Evolutionary conservation across 805 yeast species (phyloP).

Genomic region (Danielia oregonensis): DNA sequence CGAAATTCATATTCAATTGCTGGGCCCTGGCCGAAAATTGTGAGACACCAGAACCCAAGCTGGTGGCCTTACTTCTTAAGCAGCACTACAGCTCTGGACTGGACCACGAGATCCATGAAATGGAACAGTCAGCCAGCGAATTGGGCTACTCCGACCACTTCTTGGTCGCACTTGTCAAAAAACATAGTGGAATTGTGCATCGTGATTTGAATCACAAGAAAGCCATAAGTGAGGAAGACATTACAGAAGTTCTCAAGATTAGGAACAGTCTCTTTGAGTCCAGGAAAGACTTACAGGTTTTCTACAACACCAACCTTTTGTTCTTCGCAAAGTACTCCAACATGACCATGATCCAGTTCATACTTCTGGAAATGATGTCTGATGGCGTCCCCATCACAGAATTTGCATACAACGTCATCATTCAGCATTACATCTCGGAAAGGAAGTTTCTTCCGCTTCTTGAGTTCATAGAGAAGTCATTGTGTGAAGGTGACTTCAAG

Average conservation of each 20-base stretch:
- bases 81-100: slow-evolving; percentile 30
- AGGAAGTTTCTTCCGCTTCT: slow-evolving; percentile 27
- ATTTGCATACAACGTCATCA: slow-evolving; percentile 21
- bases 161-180: slow-evolving; percentile 20
- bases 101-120: slow-evolving; percentile 19
- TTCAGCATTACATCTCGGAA: slow-evolving; percentile 22
- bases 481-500: slow-evolving; percentile 18
- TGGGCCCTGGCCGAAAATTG: slow-evolving; percentile 26
- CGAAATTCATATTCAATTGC: slow-evolving; percentile 16
- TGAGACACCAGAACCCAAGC: slow-evolving; percentile 23
- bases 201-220: slow-evolving; percentile 27
- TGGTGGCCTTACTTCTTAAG: slow-evolving; percentile 23
- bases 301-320: slow-evolving; percentile 24
- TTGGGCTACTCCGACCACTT: slow-evolving; percentile 20
- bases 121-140: slow-evolving; percentile 19
- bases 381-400: slow-evolving; percentile 20
- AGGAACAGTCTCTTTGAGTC: slow-evolving; percentile 10
- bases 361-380: slow-evolving; percentile 23
- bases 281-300: slow-evolving; percentile 19
- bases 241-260: slow-evolving; percentile 16
- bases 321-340: slow-evolving; percentile 28
- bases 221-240: slow-evolving; percentile 21
- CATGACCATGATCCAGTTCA: slow-evolving; percentile 24
- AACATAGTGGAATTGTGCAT: slow-evolving; percentile 22
- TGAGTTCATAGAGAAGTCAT: slow-evolving; percentile 20